Evolutionary conservation across 2,329 filamentous ascomycete genomes (phyloP).

Genomic region (Diaporthe amygdali): DNA sequence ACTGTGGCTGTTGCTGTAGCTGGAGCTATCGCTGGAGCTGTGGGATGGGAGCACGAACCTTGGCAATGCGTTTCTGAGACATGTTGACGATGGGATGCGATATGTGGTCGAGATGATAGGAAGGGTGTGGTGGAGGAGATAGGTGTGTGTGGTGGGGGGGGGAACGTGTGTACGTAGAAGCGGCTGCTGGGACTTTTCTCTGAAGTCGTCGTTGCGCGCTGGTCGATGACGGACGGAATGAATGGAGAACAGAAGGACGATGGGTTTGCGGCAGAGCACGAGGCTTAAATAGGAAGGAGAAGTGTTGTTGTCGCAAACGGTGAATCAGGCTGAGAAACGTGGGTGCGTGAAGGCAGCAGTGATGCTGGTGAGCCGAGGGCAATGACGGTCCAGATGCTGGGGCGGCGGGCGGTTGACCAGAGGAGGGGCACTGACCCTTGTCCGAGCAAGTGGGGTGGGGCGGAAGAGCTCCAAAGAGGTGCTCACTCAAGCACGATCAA

Average conservation of each 20-base stretch:
- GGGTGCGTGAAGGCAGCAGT: not conserved
- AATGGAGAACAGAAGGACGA: not conserved
- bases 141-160: not conserved
- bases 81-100: not conserved
- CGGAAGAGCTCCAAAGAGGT: conserved; percentile 10
- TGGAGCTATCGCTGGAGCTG: too few species aligned
- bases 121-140: not conserved
- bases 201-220: not conserved
- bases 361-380: not conserved
- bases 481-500: not conserved
- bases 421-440: conserved; percentile 3
- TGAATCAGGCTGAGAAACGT: not conserved
- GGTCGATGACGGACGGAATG: not conserved
- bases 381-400: not conserved
- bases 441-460: not conserved
- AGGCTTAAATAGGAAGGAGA: not conserved
- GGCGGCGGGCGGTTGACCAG: not conserved
- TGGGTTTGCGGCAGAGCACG: not conserved
- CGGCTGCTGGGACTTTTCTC: not conserved
- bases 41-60: not conserved
- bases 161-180: not conserved
- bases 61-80: conserved; percentile 17
- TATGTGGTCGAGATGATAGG: not conserved
- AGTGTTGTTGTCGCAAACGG: not conserved
- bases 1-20: not conserved